phyloP scores from a whole-genome alignment of 2,329 filamentous ascomycete species.

The Neofusicoccum sp. region DNA sequence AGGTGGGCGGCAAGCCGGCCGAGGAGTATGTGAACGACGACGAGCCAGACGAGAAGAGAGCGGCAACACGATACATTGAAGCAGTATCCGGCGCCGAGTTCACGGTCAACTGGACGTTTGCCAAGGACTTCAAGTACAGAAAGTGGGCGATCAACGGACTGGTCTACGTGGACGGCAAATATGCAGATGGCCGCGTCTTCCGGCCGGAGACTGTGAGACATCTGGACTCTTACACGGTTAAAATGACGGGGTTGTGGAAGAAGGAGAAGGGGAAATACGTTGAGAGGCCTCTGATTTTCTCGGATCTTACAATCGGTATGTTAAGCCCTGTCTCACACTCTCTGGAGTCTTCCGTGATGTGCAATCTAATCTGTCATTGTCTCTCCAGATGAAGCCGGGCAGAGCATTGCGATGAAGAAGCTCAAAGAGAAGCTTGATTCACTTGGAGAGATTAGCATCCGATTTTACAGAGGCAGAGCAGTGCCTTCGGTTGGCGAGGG shows the following conservation, averaged over 20 bases:
- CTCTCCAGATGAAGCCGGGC: slow-evolving; percentile 1
- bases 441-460: slow-evolving; percentile 10
- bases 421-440: slow-evolving; percentile 13
- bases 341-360: background rate
- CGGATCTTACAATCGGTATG: slow-evolving; percentile 7
- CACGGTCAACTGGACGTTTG: slow-evolving; percentile 24
- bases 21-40: slow-evolving; percentile 33
- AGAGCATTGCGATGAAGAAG: slow-evolving; percentile 3
- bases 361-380: background rate
- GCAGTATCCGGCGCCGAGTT: slow-evolving; percentile 33
- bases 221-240: slow-evolving; percentile 11
- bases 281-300: slow-evolving; percentile 4
- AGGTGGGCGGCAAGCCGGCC: slow-evolving; percentile 24
- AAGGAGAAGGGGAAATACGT: slow-evolving; percentile 4
- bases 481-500: background rate
- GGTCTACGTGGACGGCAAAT: slow-evolving; percentile 28
- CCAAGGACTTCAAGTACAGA: slow-evolving; percentile 11
- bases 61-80: slow-evolving; percentile 37
- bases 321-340: background rate
- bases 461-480: slow-evolving; percentile 1
- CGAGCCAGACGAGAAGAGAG: background rate
- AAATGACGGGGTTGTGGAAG: slow-evolving; percentile 12
- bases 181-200: slow-evolving; percentile 13
- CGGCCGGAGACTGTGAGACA: slow-evolving; percentile 4
- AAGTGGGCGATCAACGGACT: slow-evolving; percentile 24